These are phyloP conservation scores for Phlebopus sp. DNA, from an alignment of 1,284 basidiomycete species.

Conservation along the genomic window DNA sequence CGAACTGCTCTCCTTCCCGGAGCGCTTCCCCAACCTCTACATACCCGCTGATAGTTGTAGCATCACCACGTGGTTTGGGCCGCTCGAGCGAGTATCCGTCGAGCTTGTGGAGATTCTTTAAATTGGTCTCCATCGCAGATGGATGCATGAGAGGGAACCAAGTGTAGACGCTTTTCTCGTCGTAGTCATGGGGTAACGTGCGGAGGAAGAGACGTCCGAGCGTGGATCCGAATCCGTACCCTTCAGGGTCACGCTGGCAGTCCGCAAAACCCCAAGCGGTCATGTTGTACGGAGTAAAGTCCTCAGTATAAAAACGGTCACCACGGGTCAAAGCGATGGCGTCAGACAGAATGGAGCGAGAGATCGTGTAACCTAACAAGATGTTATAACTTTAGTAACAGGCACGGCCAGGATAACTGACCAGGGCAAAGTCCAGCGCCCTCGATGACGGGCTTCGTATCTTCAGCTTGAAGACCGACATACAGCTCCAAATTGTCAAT, in stretches of 20 bases:
- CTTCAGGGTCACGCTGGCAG: conserved; percentile 66
- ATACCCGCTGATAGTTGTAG: conserved; percentile 44
- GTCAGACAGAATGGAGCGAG: conserved; percentile 84
- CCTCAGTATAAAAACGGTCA: conserved; percentile 80
- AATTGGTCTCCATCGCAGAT: conserved; percentile 56
- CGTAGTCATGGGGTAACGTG: conserved; percentile 67
- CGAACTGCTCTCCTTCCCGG: conserved; percentile 44
- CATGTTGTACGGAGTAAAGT: conserved; percentile 78
- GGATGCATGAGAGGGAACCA: conserved; percentile 88
- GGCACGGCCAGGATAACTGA: conserved; percentile 24
- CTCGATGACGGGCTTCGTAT: conserved; percentile 70
- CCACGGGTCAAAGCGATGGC: conserved; percentile 84
- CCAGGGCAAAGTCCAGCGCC: conserved; percentile 82
- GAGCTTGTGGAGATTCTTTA: conserved; percentile 53
- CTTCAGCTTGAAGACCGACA: conserved; percentile 68
- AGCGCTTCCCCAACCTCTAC: conserved; percentile 53
- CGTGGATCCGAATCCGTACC: conserved; percentile 70
- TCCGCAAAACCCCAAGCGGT: conserved; percentile 82
- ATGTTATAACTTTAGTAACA: background rate
- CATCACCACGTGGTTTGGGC: conserved; percentile 34
- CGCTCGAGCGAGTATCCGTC: conserved; percentile 52
- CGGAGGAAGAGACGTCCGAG: conserved; percentile 73
- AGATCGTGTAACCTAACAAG: conserved; percentile 71
- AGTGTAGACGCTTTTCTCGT: conserved; percentile 70
- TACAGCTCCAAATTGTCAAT: conserved; percentile 84